A percentile compares a stretch with the other conserved stretches of the same genome.
Conservation (phyloP, 1,139 yeast genomes). For the Zygoascus meyerae region DNA sequence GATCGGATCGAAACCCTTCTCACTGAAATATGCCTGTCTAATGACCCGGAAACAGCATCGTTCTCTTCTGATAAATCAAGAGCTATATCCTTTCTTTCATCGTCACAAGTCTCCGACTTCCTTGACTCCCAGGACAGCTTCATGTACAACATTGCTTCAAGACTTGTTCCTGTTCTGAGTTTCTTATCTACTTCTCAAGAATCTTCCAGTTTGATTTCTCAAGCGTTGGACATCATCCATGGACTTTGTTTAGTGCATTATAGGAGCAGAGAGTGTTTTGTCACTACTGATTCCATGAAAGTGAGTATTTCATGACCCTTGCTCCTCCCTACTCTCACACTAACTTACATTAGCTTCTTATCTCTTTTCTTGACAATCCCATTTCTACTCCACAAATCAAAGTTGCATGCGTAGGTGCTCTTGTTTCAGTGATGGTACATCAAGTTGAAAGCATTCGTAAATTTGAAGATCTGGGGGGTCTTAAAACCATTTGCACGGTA, state of each 20-base stretch:
- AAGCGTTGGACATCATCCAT: constrained; percentile 46
- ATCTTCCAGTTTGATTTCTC: constrained; percentile 17
- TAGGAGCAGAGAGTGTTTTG: constrained; percentile 46
- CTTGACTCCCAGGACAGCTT: constrained; percentile 42
- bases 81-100: neutral
- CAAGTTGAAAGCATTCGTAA: constrained; percentile 51
- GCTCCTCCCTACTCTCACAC: neutral
- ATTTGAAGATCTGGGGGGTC: constrained; percentile 58
- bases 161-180: constrained; percentile 29
- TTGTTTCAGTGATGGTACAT: constrained; percentile 57
- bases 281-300: constrained; percentile 32
- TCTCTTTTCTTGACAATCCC: constrained; percentile 19
- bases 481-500: constrained; percentile 45
- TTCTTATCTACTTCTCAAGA: constrained; percentile 1
- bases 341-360: constrained; percentile 16
- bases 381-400: constrained; percentile 28
- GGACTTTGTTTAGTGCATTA: constrained; percentile 62
- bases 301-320: constrained; percentile 12
- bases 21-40: neutral
- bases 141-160: constrained; percentile 43
- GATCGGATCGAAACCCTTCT: neutral
- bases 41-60: neutral
- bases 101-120: constrained; percentile 2
- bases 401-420: constrained; percentile 48
- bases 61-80: neutral